phyloP scores from a whole-genome alignment of 371 early-diverging fungal genomes.

The Fennellomyces sp. region DNA sequence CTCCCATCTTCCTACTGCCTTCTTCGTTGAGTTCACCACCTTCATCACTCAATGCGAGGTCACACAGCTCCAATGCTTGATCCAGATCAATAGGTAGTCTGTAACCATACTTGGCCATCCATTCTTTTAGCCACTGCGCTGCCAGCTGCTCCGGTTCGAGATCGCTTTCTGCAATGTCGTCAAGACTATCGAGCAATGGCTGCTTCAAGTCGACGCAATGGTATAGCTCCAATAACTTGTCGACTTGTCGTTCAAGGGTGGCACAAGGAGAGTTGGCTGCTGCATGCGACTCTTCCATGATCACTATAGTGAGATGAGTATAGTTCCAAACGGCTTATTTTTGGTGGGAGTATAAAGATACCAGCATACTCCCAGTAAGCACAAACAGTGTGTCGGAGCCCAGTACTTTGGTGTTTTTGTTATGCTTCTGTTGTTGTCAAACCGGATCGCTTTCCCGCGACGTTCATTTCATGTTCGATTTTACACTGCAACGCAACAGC shows the following conservation, averaged over 20 bases:
- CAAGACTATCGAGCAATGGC: background rate
- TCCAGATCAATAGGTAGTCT: background rate
- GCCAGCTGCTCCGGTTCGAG: background rate
- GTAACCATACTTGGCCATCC: background rate
- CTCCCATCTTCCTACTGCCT: background rate
- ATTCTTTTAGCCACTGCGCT: background rate
- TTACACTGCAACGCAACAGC: background rate
- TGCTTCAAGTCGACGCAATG: background rate
- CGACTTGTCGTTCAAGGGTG: no score
- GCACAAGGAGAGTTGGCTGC: no score
- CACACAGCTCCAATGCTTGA: background rate
- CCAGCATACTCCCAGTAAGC: no score
- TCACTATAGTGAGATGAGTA: no score
- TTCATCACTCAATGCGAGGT: background rate
- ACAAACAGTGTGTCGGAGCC: no score
- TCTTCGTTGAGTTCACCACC: background rate
- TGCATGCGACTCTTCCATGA: no score
- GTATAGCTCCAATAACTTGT: no score
- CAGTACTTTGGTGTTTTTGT: no score
- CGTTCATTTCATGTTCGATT: background rate
- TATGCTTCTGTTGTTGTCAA: slow-evolving; percentile 1
- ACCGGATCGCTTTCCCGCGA: background rate
- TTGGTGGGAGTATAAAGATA: no score
- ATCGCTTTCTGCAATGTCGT: background rate
- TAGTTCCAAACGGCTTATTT: no score